phyloP scores from a whole-genome alignment of 148 eudicot species.

The Vaccinium corymbosum region DNA sequence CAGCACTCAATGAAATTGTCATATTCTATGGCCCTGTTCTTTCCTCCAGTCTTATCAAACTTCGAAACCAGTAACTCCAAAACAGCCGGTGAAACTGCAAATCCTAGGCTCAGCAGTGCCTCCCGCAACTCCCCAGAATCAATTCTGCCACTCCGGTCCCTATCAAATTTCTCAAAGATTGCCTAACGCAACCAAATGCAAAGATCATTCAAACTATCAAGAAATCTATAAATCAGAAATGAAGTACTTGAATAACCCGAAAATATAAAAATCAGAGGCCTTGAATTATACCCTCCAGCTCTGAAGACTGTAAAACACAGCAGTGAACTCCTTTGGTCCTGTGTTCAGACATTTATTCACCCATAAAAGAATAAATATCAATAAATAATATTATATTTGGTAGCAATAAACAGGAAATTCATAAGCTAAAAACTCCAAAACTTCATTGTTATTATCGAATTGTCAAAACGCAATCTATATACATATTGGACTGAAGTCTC shows the following conservation, averaged over 20 bases:
- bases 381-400: neutral
- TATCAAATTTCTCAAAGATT: conserved; percentile 80
- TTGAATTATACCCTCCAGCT: conserved; percentile 65
- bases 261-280: neutral
- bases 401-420: neutral
- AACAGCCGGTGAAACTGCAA: conserved; percentile 63
- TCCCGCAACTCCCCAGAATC: conserved; percentile 79
- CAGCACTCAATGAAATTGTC: conserved; percentile 99
- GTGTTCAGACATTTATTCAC: conserved; percentile 13
- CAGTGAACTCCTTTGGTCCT: conserved; percentile 86
- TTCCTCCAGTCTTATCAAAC: conserved; percentile 83
- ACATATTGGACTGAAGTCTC: neutral
- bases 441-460: neutral
- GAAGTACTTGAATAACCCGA: no score
- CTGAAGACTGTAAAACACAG: conserved; percentile 78
- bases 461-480: neutral
- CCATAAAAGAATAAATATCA: neutral
- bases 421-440: neutral
- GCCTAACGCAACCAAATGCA: conserved; percentile 30
- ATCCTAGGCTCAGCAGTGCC: conserved; percentile 83
- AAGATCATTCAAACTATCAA: neutral
- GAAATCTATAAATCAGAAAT: neutral
- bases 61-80: conserved; percentile 80
- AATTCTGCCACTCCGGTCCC: conserved; percentile 84
- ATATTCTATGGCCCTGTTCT: conserved; percentile 74